phyloP scores from a whole-genome alignment of 2,329 filamentous ascomycete genomes.

The Teratosphaeria gauchensis region DNA sequence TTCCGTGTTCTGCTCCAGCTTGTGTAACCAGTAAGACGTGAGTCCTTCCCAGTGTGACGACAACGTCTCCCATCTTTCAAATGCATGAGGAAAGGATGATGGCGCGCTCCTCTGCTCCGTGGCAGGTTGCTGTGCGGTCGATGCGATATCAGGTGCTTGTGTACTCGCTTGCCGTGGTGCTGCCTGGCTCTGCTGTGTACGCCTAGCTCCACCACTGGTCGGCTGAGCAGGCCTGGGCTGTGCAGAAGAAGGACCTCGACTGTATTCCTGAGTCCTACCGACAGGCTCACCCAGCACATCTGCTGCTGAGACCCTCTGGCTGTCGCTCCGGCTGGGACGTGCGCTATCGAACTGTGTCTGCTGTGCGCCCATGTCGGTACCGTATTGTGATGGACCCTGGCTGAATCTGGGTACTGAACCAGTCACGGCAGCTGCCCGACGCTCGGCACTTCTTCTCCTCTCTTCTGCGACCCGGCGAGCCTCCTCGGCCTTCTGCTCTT shows the following conservation, averaged over 20 bases:
- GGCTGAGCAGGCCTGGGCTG: conserved; percentile 17
- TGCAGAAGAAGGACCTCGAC: conserved; percentile 9
- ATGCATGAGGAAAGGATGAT: conserved; percentile 86
- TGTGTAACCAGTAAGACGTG: conserved; percentile 93
- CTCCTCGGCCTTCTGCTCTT: conserved; percentile 44
- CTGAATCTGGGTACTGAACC: conserved; percentile 14
- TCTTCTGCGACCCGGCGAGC: conserved; percentile 40
- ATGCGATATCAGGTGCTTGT: conserved; percentile 10
- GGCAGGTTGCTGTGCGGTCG: conserved; percentile 6
- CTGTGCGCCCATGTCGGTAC: conserved; percentile 14
- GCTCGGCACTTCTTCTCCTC: conserved; percentile 46
- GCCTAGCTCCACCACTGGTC: conserved; percentile 11
- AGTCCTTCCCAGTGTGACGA: conserved; percentile 98
- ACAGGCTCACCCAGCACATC: conserved; percentile 24
- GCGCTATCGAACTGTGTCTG: conserved; percentile 16
- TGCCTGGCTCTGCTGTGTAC: conserved; percentile 15
- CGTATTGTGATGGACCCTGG: conserved; percentile 21
- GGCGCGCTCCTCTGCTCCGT: conserved; percentile 23
- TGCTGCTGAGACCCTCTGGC: conserved; percentile 22
- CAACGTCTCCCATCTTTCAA: conserved; percentile 92
- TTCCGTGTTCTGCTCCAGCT: conserved; percentile 80
- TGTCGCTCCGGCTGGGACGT: conserved; percentile 10
- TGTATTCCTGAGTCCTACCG: conserved; percentile 16
- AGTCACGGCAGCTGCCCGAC: conserved; percentile 40
- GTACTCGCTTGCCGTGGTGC: conserved; percentile 15